Evolutionary conservation across 257 asterid species (phyloP), one percentile per base, ranked within the genome.

Genomic region (Jaltomata sinuosa): DNA sequence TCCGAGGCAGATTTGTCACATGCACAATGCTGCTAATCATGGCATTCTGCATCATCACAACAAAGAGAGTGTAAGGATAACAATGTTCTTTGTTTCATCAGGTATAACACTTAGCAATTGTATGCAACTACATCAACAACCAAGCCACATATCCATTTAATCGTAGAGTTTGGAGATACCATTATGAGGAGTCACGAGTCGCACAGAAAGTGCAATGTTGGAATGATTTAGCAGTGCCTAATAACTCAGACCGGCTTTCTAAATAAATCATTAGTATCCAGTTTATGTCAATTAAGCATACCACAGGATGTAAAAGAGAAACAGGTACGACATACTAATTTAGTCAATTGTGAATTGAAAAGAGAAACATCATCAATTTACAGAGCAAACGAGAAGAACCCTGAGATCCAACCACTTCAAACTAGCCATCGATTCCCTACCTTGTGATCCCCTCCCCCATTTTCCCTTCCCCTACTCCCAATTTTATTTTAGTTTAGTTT

Each of bases 21-120:
- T 95, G 97, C 84, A 95, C 98, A 15, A 94, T 93, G 94, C 95
- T 94, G 91, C 97, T 91, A 42, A 96, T 79, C 94, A 94, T 94
- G 45, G 98, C 90, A 84, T 96, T 94, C 98, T 96, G 95, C 86
- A 88, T 57, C 16, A 52, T 1, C 8, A 62, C 52, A 78, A 19
- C 36, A 54, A 64, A 85, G 36, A 80, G 53, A 74, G 38, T 22
- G 14, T 76, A 47, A 76, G 40, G 62, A 45, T 49, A 27, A 45
- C 27, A 76, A 76, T 76, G 42, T 27, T 47, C 61, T 47, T 53
- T 49, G 61, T 76, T 27, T 76, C 81, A 76, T 76, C 40, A 47
- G 42, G 16, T 76, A 76, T 27, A 64, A 22, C 80, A 74, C 80
- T 74, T 27, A 27, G 3, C 61, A 49, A 45, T 27, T 47, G 10